These are phyloP conservation scores for Brassica incana DNA, from an alignment of 345 rosid species.

Conservation along the genomic window DNA sequence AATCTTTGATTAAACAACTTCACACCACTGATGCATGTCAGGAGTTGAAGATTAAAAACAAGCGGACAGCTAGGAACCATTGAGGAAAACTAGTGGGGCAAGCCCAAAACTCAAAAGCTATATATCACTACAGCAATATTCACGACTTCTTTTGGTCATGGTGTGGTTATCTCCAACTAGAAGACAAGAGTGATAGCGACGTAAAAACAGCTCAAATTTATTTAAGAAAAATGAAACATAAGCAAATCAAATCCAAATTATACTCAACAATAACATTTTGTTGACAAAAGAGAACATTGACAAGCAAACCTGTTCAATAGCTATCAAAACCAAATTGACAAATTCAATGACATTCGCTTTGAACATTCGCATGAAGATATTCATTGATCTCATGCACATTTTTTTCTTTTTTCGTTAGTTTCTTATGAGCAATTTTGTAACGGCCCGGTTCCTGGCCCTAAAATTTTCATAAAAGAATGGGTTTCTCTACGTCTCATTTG, in stretches of 20 bases:
- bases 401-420: neutral
- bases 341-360: neutral
- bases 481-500: too few species aligned
- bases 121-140: neutral
- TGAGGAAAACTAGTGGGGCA: slow-evolving; percentile 5
- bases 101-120: neutral
- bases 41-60: neutral
- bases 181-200: neutral
- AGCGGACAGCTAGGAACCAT: neutral
- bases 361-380: slow-evolving; percentile 7
- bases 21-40: neutral
- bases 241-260: neutral
- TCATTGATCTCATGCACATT: neutral
- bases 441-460: too few species aligned
- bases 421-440: neutral
- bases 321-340: neutral
- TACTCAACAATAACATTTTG: neutral
- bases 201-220: neutral
- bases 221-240: neutral
- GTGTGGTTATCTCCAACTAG: neutral
- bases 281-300: neutral
- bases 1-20: neutral
- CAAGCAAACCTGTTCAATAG: neutral
- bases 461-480: too few species aligned
- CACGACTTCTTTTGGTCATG: neutral